These are phyloP conservation scores for Puccinia brachypodii DNA, from an alignment of 1,284 basidiomycete genomes.

Conservation along the genomic window DNA sequence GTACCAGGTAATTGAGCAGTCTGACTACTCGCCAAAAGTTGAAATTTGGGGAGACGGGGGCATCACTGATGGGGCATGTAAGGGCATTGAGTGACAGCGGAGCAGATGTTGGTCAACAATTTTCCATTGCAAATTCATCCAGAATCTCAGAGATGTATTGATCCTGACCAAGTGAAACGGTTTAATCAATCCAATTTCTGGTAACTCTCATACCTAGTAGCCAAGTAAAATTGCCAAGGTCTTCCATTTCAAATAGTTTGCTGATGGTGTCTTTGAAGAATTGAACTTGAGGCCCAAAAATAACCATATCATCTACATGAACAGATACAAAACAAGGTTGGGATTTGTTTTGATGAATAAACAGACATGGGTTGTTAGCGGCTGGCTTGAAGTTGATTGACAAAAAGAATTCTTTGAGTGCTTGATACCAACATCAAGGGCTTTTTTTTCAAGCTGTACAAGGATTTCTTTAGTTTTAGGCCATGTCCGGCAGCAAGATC, in stretches of 20 bases:
- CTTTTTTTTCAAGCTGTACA: constrained; percentile 26
- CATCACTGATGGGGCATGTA: background rate
- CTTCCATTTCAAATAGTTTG: background rate
- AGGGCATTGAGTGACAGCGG: background rate
- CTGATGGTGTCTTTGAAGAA: constrained; percentile 5
- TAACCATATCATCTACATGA: constrained; percentile 20
- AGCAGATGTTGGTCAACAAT: background rate
- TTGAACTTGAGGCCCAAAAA: background rate
- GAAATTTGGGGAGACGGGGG: background rate
- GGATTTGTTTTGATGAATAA: background rate
- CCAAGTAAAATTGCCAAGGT: background rate
- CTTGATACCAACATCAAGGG: background rate
- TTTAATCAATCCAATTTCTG: background rate
- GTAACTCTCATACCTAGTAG: constrained; percentile 22
- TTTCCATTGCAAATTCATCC: background rate
- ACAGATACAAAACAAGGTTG: background rate
- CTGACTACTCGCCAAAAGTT: constrained; percentile 10
- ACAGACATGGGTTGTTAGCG: background rate
- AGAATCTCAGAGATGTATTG: background rate
- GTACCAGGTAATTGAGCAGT: constrained; percentile 7
- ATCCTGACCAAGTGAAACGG: constrained; percentile 10
- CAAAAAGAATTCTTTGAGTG: background rate
- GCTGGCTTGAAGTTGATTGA: background rate
- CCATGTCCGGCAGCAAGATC: background rate
- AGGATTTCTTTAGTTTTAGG: background rate